Base-by-base conservation (phyloP, 169 alveolate genomes). In the Plasmodium coatneyi region DNA sequence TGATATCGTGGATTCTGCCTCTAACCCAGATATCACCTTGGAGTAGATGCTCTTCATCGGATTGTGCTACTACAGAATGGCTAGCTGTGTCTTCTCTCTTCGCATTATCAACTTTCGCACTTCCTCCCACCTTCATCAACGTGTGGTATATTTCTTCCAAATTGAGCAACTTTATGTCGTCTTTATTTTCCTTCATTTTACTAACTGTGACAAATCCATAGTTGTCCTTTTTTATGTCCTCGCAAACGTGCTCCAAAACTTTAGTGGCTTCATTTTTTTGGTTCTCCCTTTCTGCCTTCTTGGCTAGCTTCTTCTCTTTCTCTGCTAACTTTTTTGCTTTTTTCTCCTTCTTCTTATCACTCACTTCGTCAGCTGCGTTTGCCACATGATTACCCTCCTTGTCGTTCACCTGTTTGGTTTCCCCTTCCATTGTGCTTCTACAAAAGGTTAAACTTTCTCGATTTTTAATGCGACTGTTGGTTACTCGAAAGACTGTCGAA, bases 1-100 rank as follows among this genome's bases (percentile, higher is more conserved):
- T 92, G 9, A 96, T 95, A 60, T 97, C 98, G 43, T 96, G 94
- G 12, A 97, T 90, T 54, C 98, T 84, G 3, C 98, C 98, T 49
- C 98, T 93, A 56, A 96, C 78, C 98, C 98, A 97, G 14, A 97
- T 93, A 12, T 84, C 76, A 34, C 93, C 84, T 54, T 86, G 92
- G 79, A 66, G 60, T n/a, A 80, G 30, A 12, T 41, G 16, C 32
- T 80, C 92, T 7, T 66, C 16, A 74, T 83, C 93, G 41, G 76
- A 36, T 43, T 89, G 86, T 5, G 92, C 92, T 74, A 71, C n/a
- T 54, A 36, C 56, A 7, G 71, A 22, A 2, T 43, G 14, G 54
- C 7, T 83, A 12, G 22, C 30, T 36, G 36, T 30, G 56, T 91
- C 95, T 70, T 91, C 95, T 43, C 83, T 6, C 43, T 91, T 91